Percentiles rank a stretch among this genome's conserved stretches.
phyloP scores from a whole-genome alignment of 768 basidiomycete genomes.

The Mycena haematopus region DNA sequence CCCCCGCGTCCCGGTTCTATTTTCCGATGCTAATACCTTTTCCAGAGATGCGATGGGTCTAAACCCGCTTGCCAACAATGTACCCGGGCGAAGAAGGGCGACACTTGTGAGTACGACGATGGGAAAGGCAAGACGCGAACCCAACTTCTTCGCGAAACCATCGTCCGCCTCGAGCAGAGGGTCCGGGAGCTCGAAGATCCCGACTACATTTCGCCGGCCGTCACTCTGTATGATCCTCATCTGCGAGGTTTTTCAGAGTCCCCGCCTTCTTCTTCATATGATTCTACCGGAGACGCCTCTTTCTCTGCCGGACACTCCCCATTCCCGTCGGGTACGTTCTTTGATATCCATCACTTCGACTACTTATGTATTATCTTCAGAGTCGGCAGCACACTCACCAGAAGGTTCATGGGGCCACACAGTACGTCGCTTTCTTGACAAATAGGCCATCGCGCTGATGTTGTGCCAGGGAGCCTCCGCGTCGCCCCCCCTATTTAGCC shows the following conservation, averaged over 20 bases:
- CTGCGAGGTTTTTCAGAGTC: slow-evolving; percentile 57
- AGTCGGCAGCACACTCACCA: slow-evolving; percentile 56
- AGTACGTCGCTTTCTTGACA: slow-evolving; percentile 21
- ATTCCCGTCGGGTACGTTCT: slow-evolving; percentile 57
- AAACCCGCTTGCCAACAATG: slow-evolving; percentile 86
- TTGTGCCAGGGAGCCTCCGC: slow-evolving; percentile 50
- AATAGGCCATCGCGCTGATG: slow-evolving; percentile 16
- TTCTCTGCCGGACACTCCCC: slow-evolving; percentile 66
- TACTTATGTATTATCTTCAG: slow-evolving; percentile 33
- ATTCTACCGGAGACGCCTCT: slow-evolving; percentile 65
- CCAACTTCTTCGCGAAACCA: slow-evolving; percentile 79
- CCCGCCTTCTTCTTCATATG: slow-evolving; percentile 56
- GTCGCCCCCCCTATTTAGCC: slow-evolving; percentile 54
- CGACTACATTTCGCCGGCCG: slow-evolving; percentile 70
- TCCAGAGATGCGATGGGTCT: slow-evolving; percentile 75
- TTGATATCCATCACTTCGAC: not conserved
- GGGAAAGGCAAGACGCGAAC: slow-evolving; percentile 86
- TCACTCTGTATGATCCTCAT: slow-evolving; percentile 76
- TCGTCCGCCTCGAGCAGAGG: slow-evolving; percentile 72
- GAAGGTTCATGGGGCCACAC: slow-evolving; percentile 57
- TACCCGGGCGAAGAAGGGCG: slow-evolving; percentile 75
- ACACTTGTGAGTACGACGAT: slow-evolving; percentile 82
- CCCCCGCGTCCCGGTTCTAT: slow-evolving; percentile 6
- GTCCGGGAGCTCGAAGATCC: slow-evolving; percentile 80
- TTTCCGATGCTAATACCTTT: slow-evolving; percentile 24